Evolutionary conservation across 148 eudicot species (phyloP).

Genomic region (Hydrangea macrophylla): DNA sequence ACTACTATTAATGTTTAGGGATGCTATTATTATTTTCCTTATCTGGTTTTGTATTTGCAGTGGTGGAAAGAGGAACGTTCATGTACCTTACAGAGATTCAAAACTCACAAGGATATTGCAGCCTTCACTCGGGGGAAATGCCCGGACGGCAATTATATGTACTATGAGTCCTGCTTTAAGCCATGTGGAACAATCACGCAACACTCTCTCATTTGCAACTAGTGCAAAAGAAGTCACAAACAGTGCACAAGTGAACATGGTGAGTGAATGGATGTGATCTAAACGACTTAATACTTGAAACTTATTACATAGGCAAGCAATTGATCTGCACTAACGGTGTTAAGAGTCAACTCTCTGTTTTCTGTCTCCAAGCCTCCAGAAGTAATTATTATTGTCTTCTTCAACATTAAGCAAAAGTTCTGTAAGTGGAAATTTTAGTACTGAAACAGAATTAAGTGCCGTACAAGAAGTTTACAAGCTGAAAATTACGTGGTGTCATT

Average conservation of each 20-base stretch:
- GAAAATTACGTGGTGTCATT: neutral
- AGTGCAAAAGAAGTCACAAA: slow-evolving; percentile 96
- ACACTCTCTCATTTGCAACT: slow-evolving; percentile 87
- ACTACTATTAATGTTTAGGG: neutral
- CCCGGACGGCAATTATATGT: slow-evolving; percentile 96
- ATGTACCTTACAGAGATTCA: slow-evolving; percentile 95
- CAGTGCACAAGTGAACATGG: slow-evolving; percentile 91
- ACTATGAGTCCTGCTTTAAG: slow-evolving; percentile 96
- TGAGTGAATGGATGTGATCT: slow-evolving; percentile 24
- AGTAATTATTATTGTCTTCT: neutral
- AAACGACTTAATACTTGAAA: neutral
- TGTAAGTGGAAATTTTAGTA: neutral
- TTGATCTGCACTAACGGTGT: neutral
- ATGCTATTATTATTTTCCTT: neutral
- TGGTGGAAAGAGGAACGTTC: slow-evolving; percentile 73
- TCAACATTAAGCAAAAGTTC: neutral
- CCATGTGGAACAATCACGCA: slow-evolving; percentile 91
- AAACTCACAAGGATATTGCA: slow-evolving; percentile 95
- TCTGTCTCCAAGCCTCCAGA: neutral
- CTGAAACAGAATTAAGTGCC: neutral
- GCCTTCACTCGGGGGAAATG: slow-evolving; percentile 94
- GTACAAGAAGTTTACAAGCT: too few species aligned
- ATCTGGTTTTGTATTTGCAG: slow-evolving; percentile 35
- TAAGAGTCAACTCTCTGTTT: neutral
- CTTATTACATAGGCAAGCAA: neutral